Evolutionary conservation across 306 rosid genomes (phyloP).

Genomic region (Crotalaria pallida): DNA sequence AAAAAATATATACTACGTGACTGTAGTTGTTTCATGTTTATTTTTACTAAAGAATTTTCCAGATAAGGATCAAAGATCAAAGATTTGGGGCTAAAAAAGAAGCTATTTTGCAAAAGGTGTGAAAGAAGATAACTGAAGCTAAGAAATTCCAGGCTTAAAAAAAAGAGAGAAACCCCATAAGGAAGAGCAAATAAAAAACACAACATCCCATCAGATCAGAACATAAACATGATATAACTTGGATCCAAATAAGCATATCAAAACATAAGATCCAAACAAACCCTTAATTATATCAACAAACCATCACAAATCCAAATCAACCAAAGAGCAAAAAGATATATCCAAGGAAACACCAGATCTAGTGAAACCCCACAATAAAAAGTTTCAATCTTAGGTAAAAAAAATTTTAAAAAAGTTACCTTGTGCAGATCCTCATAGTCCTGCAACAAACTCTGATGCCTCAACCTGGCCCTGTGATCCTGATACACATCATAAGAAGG

Average conservation of each 20-base stretch:
- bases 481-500: conserved; percentile 34
- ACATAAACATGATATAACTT: not conserved
- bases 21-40: not conserved
- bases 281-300: not conserved
- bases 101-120: not conserved
- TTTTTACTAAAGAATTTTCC: not conserved
- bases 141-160: not conserved
- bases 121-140: not conserved
- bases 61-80: not conserved
- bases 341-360: conserved; percentile 45
- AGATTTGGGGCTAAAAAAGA: not conserved
- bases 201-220: conserved; percentile 22
- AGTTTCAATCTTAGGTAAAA: conserved; percentile 4
- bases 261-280: conserved; percentile 19
- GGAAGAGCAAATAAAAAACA: not conserved
- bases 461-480: conserved; percentile 53
- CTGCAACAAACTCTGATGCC: conserved; percentile 80
- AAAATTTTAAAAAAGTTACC: conserved; percentile 36
- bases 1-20: not conserved
- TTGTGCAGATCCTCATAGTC: conserved; percentile 69
- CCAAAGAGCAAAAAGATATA: conserved; percentile 20
- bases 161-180: not conserved
- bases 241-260: not conserved
- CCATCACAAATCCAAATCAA: conserved; percentile 19
- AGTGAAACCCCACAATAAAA: conserved; percentile 20